phyloP scores from a whole-genome alignment of 768 basidiomycete genomes.

The Agrocybe praecox region DNA sequence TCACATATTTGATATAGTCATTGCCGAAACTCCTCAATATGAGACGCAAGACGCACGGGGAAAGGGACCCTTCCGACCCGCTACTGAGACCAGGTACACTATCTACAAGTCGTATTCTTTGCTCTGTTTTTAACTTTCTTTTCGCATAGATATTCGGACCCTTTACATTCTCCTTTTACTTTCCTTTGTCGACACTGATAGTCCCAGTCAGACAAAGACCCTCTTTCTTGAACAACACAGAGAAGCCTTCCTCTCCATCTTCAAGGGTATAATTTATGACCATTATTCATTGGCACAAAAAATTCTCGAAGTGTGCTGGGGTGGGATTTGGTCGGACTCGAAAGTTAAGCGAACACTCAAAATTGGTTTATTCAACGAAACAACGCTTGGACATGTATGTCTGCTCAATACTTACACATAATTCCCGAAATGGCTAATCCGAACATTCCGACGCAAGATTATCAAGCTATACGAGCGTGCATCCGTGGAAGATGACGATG shows the following conservation, averaged over 20 bases:
- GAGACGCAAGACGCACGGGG: conserved; percentile 60
- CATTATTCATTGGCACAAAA: conserved; percentile 59
- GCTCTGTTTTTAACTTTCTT: no score
- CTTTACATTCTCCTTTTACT: conserved; percentile 73
- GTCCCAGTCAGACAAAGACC: conserved; percentile 54
- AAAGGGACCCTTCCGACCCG: conserved; percentile 32
- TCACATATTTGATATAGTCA: conserved; percentile 39
- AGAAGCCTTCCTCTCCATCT: conserved; percentile 65
- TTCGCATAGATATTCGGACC: conserved; percentile 75
- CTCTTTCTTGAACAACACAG: conserved; percentile 73
- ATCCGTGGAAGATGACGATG: conserved; percentile 45
- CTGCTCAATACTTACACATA: not conserved
- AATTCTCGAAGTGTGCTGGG: conserved; percentile 76
- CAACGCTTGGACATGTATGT: conserved; percentile 62
- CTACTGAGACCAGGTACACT: conserved; percentile 60
- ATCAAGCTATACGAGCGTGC: conserved; percentile 73
- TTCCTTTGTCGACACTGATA: conserved; percentile 62
- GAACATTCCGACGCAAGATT: conserved; percentile 51
- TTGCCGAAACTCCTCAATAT: conserved; percentile 69
- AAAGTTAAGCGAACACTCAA: conserved; percentile 75
- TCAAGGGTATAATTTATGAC: conserved; percentile 73
- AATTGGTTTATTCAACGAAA: conserved; percentile 70
- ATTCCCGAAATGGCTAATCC: not conserved
- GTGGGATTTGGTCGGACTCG: conserved; percentile 72
- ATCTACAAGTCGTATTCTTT: not conserved